These are phyloP conservation scores for Cryptococcus sp. DNA, from an alignment of 1,284 basidiomycete genomes.

Conservation along the genomic window DNA sequence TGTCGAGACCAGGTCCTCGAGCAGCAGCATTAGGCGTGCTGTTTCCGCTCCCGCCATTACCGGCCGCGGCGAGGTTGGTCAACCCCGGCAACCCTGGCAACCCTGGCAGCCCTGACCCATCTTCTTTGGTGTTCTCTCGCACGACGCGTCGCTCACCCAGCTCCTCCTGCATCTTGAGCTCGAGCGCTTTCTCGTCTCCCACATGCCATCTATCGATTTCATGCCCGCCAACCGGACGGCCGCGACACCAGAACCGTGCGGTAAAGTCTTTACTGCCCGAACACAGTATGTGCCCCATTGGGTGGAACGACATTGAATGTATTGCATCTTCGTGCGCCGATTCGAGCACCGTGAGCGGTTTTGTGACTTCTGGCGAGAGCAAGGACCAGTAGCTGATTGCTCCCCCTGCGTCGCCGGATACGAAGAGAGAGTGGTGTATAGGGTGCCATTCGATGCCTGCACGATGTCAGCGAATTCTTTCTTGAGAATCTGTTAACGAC, in stretches of 20 bases:
- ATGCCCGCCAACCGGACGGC: constrained; percentile 62
- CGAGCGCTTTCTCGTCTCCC: constrained; percentile 43
- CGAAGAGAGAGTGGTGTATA: constrained; percentile 79
- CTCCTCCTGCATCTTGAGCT: constrained; percentile 56
- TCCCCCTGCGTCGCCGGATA: constrained; percentile 91
- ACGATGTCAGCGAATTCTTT: not conserved
- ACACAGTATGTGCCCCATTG: constrained; percentile 90
- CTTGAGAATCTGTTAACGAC: constrained; percentile 37
- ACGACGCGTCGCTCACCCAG: constrained; percentile 19
- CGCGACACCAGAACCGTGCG: constrained; percentile 93
- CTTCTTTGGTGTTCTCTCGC: constrained; percentile 10
- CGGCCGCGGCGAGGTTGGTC: constrained; percentile 17
- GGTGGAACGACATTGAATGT: constrained; percentile 94
- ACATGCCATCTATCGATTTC: constrained; percentile 61
- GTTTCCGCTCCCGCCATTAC: constrained; percentile 5
- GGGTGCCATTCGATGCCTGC: constrained; percentile 93
- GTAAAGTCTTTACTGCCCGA: constrained; percentile 95
- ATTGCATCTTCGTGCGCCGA: constrained; percentile 97
- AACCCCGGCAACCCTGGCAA: constrained; percentile 17
- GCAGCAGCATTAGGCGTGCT: not conserved
- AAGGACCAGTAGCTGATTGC: constrained; percentile 92
- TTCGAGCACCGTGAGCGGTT: constrained; percentile 77
- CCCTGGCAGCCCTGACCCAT: not conserved
- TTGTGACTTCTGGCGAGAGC: constrained; percentile 48
- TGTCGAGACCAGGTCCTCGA: not conserved